Percentiles rank a stretch among this genome's conserved stretches.
Conservation (phyloP, 1,284 basidiomycete species). For the Ganoderma lingzhi region DNA sequence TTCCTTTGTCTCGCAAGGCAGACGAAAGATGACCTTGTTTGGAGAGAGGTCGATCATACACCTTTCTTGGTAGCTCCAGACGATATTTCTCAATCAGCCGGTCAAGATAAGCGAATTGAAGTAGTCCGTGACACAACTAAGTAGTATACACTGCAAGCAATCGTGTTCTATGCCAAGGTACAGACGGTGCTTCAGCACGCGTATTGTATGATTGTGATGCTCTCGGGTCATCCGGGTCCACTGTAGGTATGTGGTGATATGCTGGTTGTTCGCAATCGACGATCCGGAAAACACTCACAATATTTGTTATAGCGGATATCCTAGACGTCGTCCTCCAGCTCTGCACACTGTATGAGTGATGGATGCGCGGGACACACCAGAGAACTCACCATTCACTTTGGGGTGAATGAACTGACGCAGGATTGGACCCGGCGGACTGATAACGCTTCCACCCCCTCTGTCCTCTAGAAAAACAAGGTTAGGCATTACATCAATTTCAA, state of each 20-base stretch:
- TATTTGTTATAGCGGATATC: not conserved
- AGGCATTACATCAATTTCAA: not conserved
- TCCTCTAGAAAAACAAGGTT: not conserved
- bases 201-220: no score
- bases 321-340: not conserved
- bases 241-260: not conserved
- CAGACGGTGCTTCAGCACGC: no score
- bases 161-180: not conserved
- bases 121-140: no score
- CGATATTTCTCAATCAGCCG: no score
- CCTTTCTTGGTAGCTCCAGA: no score
- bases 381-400: not conserved
- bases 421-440: not conserved
- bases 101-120: no score
- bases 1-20: no score
- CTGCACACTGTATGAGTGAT: not conserved
- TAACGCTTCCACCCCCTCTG: not conserved
- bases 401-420: conserved; percentile 1
- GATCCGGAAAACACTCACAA: not conserved
- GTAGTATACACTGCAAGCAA: no score
- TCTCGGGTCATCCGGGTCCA: not conserved
- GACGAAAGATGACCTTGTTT: no score
- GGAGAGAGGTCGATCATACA: no score
- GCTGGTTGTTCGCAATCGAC: not conserved
- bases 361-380: not conserved